Base-by-base conservation (phyloP, 768 basidiomycete species). In the Scleroderma citrinum region DNA sequence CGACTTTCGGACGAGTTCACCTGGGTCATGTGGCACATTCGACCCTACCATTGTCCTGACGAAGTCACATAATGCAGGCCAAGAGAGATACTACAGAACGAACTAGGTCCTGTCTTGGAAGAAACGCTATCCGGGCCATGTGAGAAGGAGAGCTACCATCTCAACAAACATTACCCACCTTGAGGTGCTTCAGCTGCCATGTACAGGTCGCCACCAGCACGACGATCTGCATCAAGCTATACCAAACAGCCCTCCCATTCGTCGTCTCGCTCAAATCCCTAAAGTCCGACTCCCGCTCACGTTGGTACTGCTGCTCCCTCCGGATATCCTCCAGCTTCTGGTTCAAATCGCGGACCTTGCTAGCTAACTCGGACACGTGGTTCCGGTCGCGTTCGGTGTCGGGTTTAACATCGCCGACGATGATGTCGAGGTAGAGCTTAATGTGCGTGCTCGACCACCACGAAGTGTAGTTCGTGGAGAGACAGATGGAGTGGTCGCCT, bases 401-500 rank as follows among this genome's bases (percentile, higher is more conserved):
- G 17, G 88, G 72, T 61, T 87, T 92, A 23, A 90, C 84, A 43
- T 78, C 81, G 20, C 96, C 96, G 47, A 98, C 90, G 47, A 90
- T 83, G 48, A 99, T 79, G 62, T 98, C 96, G 57, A 99, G 82
- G 71, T 97, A 87, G 51, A 99, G 81, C 40, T 91, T 90, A 53
- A 99, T 89, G 66, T 97, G 94, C 2, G 90, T 82, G 60, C 73
- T 78, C 49, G 79, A 76, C 68, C 89, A 88, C 92, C 90, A 95
- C 14, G 88, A 81, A 2, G 91, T 85, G 69, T 92, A 87, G 67
- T 95, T 95, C 17, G 91, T 88, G 6, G 90, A 90, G 44, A 98
- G 80, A 65, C 96, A 99, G 62, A 99, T 96, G 46, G 89, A 84
- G 71, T 99, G 96, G 73, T 98, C 96, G 42, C 94, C 94, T 24